These are phyloP conservation scores for Radiomyces spectabilis DNA, from an alignment of 192 early-diverging fungal genomes.

Conservation along the genomic window DNA sequence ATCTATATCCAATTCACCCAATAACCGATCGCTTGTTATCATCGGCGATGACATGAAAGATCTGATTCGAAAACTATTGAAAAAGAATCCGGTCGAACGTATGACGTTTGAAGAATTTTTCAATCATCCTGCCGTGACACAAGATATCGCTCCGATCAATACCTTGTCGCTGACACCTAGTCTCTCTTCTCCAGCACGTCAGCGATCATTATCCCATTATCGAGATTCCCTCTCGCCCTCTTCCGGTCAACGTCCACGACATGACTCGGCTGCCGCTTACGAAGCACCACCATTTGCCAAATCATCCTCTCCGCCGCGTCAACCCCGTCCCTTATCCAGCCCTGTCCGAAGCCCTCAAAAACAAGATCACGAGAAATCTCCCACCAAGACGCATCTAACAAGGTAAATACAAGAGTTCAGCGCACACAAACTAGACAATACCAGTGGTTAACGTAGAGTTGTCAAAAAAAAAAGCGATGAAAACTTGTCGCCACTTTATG, in stretches of 20 bases:
- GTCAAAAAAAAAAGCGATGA: too few species aligned
- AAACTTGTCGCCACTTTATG: too few species aligned
- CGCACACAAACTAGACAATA: too few species aligned
- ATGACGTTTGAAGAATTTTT: constrained; percentile 96
- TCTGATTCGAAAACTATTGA: constrained; percentile 76
- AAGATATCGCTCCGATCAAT: constrained; percentile 23
- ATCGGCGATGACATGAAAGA: constrained; percentile 68
- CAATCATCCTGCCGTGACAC: constrained; percentile 60
- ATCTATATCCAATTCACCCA: too few species aligned
- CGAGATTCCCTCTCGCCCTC: constrained; percentile 7
- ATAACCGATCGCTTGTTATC: background rate
- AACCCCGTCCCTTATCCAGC: too few species aligned
- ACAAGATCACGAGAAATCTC: too few species aligned
- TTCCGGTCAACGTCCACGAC: constrained; percentile 9
- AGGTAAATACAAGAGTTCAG: too few species aligned
- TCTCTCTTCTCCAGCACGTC: background rate
- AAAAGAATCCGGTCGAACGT: constrained; percentile 80
- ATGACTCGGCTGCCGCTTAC: background rate
- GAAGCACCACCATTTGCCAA: constrained; percentile 3
- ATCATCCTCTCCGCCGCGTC: constrained; percentile 3
- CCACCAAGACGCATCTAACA: too few species aligned
- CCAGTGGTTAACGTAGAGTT: too few species aligned
- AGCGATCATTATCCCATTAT: constrained; percentile 1
- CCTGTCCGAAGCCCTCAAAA: too few species aligned
- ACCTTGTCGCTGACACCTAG: constrained; percentile 14